Conservation (phyloP, 2,329 filamentous ascomycete genomes). For the Bertia moriformis region DNA sequence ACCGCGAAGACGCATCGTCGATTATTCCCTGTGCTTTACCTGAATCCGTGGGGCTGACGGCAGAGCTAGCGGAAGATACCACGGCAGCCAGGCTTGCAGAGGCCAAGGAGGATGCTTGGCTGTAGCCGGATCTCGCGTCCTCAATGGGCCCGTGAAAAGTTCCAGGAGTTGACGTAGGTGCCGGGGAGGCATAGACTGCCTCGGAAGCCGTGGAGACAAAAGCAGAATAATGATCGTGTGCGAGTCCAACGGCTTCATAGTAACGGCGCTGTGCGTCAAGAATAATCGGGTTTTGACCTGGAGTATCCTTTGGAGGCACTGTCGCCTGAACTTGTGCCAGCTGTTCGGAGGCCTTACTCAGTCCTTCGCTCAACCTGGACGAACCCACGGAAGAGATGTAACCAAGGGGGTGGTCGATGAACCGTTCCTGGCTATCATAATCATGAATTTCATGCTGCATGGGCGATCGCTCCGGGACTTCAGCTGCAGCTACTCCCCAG, state of each 20-base stretch:
- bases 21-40: neutral
- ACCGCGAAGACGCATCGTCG: slow-evolving; percentile 17
- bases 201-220: neutral
- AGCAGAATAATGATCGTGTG: neutral
- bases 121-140: neutral
- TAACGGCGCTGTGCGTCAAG: slow-evolving; percentile 1
- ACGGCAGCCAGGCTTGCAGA: neutral
- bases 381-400: neutral
- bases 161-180: neutral
- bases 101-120: neutral
- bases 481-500: neutral
- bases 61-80: neutral
- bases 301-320: neutral
- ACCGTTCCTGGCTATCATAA: too few relatives aligned
- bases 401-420: neutral
- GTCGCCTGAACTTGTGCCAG: neutral
- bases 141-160: neutral
- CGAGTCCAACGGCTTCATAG: neutral
- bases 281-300: neutral
- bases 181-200: neutral
- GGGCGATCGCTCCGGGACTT: neutral
- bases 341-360: neutral
- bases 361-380: neutral
- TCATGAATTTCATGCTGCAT: slow-evolving; percentile 2
- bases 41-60: neutral